These are phyloP conservation scores for Hypoxylon sp. DNA, from an alignment of 2,329 filamentous ascomycete species.

Conservation along the genomic window DNA sequence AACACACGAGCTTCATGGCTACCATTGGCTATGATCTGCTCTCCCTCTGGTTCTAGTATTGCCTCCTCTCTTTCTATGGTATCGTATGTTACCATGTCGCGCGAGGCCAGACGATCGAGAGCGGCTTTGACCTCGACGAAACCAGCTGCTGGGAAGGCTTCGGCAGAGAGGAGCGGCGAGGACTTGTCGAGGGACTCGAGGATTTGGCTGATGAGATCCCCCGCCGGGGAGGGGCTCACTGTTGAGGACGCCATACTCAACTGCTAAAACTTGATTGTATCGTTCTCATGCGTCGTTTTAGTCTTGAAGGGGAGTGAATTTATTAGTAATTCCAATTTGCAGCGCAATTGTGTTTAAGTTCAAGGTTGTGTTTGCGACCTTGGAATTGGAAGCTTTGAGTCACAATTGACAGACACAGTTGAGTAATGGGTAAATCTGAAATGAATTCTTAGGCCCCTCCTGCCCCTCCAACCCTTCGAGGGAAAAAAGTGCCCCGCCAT, in stretches of 20 bases:
- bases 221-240: constrained; percentile 44
- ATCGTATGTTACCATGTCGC: constrained; percentile 88
- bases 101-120: constrained; percentile 83
- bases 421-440: constrained; percentile 8
- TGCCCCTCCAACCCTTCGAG: constrained; percentile 4
- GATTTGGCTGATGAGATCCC: constrained; percentile 70
- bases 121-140: constrained; percentile 82
- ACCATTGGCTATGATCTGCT: constrained; percentile 76
- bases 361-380: not conserved
- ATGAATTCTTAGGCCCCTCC: too few relatives aligned
- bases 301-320: too few relatives aligned
- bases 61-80: constrained; percentile 82
- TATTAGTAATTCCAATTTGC: too few relatives aligned
- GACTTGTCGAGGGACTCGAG: constrained; percentile 71
- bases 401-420: constrained; percentile 17
- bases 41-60: constrained; percentile 76
- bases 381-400: constrained; percentile 19
- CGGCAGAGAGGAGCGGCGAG: constrained; percentile 71
- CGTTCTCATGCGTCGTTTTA: constrained; percentile 9
- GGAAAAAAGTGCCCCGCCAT: constrained; percentile 11
- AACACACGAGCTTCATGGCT: constrained; percentile 87
- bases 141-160: constrained; percentile 72
- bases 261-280: not conserved
- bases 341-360: too few relatives aligned
- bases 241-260: constrained; percentile 55